Percentiles rank a stretch among this genome's conserved stretches.
Evolutionary conservation across 2,329 filamentous ascomycete species (phyloP).

Genomic region (Colletotrichum lentis): DNA sequence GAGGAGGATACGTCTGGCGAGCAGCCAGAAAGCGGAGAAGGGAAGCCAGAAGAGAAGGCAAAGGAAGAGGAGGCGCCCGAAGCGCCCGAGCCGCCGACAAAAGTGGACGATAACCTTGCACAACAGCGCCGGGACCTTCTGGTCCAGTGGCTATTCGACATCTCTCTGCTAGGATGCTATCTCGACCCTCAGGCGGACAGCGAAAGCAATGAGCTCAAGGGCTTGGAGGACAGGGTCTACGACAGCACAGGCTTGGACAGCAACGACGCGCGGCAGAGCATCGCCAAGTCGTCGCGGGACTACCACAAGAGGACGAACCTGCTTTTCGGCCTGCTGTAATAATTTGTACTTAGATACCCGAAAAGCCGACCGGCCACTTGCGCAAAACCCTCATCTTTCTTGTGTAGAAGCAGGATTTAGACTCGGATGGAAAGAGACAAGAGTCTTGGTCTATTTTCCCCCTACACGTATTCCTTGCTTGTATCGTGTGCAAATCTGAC

Average conservation of each 20-base stretch:
- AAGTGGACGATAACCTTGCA: constrained; percentile 30
- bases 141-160: constrained; percentile 70
- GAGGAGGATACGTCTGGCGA: constrained; percentile 23
- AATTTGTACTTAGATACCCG: constrained; percentile 36
- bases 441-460: background rate
- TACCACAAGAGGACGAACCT: constrained; percentile 86
- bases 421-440: background rate
- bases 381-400: background rate
- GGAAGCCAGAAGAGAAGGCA: constrained; percentile 14
- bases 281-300: constrained; percentile 72
- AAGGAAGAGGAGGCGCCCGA: constrained; percentile 29
- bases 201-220: constrained; percentile 48
- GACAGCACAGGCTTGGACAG: constrained; percentile 57
- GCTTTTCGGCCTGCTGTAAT: constrained; percentile 78
- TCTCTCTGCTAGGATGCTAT: constrained; percentile 59
- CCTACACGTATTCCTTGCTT: background rate
- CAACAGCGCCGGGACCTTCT: constrained; percentile 57
- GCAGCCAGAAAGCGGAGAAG: constrained; percentile 22
- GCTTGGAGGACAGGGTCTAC: constrained; percentile 57
- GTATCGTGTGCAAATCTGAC: too few relatives aligned
- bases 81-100: constrained; percentile 24
- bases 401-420: background rate
- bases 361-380: background rate
- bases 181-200: constrained; percentile 47
- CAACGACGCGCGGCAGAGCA: constrained; percentile 58